A percentile compares a stretch with the other conserved stretches of the same genome.
Evolutionary conservation across 108 stramenopile species (phyloP).

Genomic region (Cyclotella cryptica): DNA sequence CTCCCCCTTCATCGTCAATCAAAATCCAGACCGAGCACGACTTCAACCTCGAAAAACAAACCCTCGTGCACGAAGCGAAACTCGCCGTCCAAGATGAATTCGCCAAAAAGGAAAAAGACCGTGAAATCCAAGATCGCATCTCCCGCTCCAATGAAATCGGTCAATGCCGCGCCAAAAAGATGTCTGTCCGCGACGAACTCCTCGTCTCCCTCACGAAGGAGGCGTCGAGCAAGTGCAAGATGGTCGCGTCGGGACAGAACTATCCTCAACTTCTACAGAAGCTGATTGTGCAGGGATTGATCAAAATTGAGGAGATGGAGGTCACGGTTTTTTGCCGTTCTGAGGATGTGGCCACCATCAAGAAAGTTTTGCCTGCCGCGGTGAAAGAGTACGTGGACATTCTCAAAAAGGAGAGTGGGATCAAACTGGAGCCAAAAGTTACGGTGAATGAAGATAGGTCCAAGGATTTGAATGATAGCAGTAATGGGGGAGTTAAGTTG

Average conservation of each 20-base stretch:
- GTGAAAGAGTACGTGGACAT: constrained; percentile 92
- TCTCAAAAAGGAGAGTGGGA: constrained; percentile 90
- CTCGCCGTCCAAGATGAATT: constrained; percentile 96
- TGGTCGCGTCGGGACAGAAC: constrained; percentile 83
- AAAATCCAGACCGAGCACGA: constrained; percentile 90
- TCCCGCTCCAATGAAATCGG: constrained; percentile 94
- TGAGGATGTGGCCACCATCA: constrained; percentile 86
- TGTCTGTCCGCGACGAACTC: constrained; percentile 95
- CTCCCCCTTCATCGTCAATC: neutral
- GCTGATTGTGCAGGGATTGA: constrained; percentile 97
- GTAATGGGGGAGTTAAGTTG: constrained; percentile 93
- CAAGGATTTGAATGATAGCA: constrained; percentile 75
- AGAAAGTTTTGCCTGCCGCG: constrained; percentile 82
- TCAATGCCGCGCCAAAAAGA: constrained; percentile 97
- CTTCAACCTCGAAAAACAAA: constrained; percentile 99
- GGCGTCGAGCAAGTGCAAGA: constrained; percentile 82
- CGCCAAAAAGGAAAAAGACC: constrained; percentile 97
- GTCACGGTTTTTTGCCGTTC: constrained; percentile 88
- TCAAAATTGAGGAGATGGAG: constrained; percentile 98
- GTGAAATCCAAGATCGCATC: constrained; percentile 94
- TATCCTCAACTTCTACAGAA: constrained; percentile 95
- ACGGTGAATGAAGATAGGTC: constrained; percentile 75
- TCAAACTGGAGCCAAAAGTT: constrained; percentile 85
- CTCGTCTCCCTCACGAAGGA: constrained; percentile 79
- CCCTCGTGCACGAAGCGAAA: constrained; percentile 98